Evolutionary conservation across 345 rosid genomes (phyloP).

Genomic region (Rhizophora mangle): DNA sequence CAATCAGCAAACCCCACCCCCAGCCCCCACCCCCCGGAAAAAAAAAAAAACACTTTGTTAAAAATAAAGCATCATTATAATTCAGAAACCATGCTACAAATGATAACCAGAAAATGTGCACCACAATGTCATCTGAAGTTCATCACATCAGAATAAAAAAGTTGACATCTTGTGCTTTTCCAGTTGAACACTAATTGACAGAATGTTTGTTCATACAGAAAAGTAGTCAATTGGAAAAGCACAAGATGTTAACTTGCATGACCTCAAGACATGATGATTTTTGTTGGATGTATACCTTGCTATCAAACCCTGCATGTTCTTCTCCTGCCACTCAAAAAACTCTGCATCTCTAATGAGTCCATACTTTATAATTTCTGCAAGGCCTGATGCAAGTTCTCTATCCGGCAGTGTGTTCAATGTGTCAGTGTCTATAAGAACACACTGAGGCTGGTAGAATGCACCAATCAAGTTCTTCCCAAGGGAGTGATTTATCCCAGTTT

Average conservation of each 20-base stretch:
- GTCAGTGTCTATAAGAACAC: slow-evolving; percentile 85
- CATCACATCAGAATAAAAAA: too few species aligned
- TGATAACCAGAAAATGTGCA: too few species aligned
- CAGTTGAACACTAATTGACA: neutral
- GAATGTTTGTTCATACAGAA: too few species aligned
- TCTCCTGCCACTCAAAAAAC: slow-evolving; percentile 97
- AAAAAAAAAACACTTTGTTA: neutral
- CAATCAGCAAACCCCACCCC: neutral
- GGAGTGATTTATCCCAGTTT: slow-evolving; percentile 88
- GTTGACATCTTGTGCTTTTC: neutral
- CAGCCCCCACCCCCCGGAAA: neutral
- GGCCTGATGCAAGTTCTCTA: slow-evolving; percentile 89
- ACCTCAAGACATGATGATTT: slow-evolving; percentile 3
- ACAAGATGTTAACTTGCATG: neutral
- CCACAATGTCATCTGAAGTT: too few species aligned
- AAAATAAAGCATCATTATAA: neutral
- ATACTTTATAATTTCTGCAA: slow-evolving; percentile 92
- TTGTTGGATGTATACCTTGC: slow-evolving; percentile 50
- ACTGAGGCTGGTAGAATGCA: slow-evolving; percentile 98
- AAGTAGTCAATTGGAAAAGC: neutral
- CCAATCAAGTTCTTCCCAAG: slow-evolving; percentile 98
- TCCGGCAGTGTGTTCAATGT: slow-evolving; percentile 85
- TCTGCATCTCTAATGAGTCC: slow-evolving; percentile 94
- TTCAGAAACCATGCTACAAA: too few species aligned
- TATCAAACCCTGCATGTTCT: slow-evolving; percentile 64